These are phyloP conservation scores for Ambispora gerdemannii DNA, from an alignment of 192 early-diverging fungal species.

Conservation along the genomic window DNA sequence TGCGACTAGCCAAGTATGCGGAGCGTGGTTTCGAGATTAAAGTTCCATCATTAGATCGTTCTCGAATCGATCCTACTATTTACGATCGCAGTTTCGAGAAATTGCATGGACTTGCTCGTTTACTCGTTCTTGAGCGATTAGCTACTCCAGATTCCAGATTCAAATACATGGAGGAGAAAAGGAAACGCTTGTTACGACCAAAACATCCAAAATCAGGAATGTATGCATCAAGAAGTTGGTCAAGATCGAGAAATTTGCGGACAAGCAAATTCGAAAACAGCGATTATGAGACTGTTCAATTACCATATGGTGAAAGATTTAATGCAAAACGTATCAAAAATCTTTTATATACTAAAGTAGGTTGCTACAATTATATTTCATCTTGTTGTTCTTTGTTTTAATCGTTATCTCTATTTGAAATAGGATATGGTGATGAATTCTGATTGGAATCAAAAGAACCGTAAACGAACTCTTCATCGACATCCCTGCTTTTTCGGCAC, in stretches of 20 bases:
- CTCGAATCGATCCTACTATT: constrained; percentile 9
- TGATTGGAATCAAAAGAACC: not conserved
- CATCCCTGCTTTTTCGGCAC: constrained; percentile 23
- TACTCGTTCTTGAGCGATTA: constrained; percentile 6
- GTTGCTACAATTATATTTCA: not conserved
- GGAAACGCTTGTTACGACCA: not conserved
- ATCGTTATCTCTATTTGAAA: not conserved
- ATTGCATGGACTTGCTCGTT: not conserved
- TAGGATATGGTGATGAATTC: constrained; percentile 19
- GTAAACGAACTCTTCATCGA: not conserved
- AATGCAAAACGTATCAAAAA: not conserved
- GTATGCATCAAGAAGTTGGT: not conserved
- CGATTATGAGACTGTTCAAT: constrained; percentile 14
- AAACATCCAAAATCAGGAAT: not conserved
- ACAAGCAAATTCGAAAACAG: constrained; percentile 13
- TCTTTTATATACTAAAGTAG: constrained; percentile 10
- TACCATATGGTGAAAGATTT: constrained; percentile 1
- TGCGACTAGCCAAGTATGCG: constrained; percentile 1
- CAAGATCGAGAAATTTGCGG: not conserved
- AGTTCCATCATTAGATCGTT: not conserved
- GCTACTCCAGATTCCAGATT: not conserved
- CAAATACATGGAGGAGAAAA: not conserved
- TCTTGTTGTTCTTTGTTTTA: not conserved
- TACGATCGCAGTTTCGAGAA: constrained; percentile 13
- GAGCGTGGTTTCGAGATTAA: constrained; percentile 20